These are phyloP conservation scores for Phytophthora colocasiae DNA, from an alignment of 352 stramenopile genomes.

Conservation along the genomic window DNA sequence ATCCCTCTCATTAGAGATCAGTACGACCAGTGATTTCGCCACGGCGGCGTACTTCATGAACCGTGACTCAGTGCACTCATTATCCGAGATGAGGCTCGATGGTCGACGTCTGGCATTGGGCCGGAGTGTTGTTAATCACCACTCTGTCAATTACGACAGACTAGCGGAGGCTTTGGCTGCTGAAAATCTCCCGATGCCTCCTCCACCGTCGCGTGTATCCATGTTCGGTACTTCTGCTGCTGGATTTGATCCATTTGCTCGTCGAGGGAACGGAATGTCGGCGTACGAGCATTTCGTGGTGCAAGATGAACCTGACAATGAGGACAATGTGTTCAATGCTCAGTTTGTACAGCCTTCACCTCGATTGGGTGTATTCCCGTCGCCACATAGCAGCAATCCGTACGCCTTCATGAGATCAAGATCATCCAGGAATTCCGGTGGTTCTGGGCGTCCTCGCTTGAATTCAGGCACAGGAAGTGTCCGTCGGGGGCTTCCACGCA, in stretches of 20 bases:
- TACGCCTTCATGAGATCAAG: conserved; percentile 25
- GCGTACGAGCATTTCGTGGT: conserved; percentile 75
- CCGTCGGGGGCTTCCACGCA: conserved; percentile 17
- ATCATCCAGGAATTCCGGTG: conserved; percentile 19
- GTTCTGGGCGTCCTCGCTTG: conserved; percentile 3
- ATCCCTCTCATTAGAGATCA: conserved; percentile 54
- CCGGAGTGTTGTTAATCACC: conserved; percentile 68
- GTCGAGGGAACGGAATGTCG: conserved; percentile 45
- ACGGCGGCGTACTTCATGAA: conserved; percentile 68
- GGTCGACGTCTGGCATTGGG: conserved; percentile 49
- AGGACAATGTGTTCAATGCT: conserved; percentile 54
- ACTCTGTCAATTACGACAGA: conserved; percentile 66
- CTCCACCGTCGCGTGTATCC: conserved; percentile 65
- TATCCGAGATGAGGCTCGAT: conserved; percentile 52
- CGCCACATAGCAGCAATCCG: conserved; percentile 20
- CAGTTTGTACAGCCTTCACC: conserved; percentile 50
- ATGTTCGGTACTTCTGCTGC: conserved; percentile 70
- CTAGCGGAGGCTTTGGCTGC: conserved; percentile 45
- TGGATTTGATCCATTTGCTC: conserved; percentile 59
- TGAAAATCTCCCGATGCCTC: conserved; percentile 55
- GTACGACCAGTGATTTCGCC: conserved; percentile 48
- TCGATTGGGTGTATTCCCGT: conserved; percentile 30
- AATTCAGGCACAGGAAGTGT: conserved; percentile 13
- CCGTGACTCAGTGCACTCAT: conserved; percentile 37
- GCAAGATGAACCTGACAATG: conserved; percentile 45